Evolutionary conservation across 768 basidiomycete genomes (phyloP), one percentile per base, ranked within the genome.

Genomic region (Gyrodon lividus): DNA sequence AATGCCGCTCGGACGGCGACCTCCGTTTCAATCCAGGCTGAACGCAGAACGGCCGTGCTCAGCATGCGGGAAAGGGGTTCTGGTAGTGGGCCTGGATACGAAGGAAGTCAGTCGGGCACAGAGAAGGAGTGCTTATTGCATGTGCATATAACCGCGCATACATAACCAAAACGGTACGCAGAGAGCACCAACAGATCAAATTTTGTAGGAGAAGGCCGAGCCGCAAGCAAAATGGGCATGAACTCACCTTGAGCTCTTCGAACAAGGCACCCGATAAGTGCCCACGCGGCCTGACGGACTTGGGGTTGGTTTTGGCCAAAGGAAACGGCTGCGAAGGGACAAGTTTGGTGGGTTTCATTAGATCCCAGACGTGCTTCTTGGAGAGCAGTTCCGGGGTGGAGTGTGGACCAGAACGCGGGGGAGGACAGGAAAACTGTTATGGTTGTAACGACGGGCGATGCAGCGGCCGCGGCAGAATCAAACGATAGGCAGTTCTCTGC

Each of bases 281-380:
- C 60, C 86, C 93, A 96, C 0, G 83, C 81, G 10, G 84, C 77
- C 62, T 83, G 79, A 16, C 93, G 79, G 26, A 92, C 86, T 35
- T 74, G 76, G 3, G 91, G 88, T 58, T 93, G 89, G 2, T 67
- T 74, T 30, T 70, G 73, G 1, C 89, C 90, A 55, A 87, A 66
- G 12, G 57, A 51, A n/a, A 33, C 43, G 1, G 20, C 19, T 10
- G 61, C 55, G 10, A 59, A 61, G 4, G 58, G 50, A 45, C 61
- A 63, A 8, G 14, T 2, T 16, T 39, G 54, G 8, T 81, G 43
- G 71, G 69, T 43, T 76, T 74, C 5, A 75, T 54, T 2, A 5
- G 16, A 20, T 19, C n/a, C 17, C 9, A 19, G 10, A 34, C 9
- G 23, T n/a, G 52, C 46, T 16, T 6, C 39, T 70, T 70, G 13